Percentiles rank a stretch among this genome's conserved stretches.
phyloP scores from a whole-genome alignment of 108 stramenopile species.

The Hondaea fermentalgiana region DNA sequence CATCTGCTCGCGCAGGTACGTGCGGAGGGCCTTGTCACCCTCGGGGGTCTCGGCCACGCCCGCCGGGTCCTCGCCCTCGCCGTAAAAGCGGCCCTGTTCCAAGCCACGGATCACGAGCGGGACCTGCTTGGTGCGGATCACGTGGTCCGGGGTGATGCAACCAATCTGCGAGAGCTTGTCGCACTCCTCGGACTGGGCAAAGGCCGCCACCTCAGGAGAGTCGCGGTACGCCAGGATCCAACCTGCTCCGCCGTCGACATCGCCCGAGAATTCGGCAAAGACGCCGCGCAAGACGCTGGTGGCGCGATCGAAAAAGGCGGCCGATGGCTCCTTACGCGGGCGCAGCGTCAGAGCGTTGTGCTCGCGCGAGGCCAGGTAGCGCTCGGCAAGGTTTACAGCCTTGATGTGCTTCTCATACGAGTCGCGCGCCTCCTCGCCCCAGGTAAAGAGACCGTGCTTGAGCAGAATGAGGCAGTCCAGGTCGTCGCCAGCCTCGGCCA shows the following conservation, averaged over 20 bases:
- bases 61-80: not conserved
- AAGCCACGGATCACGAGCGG: not conserved
- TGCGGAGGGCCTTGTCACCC: not conserved
- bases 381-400: constrained; percentile 14
- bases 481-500: not conserved
- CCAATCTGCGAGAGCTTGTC: not conserved
- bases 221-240: not conserved
- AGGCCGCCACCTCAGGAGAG: not conserved
- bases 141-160: not conserved
- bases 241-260: not conserved
- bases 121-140: not conserved
- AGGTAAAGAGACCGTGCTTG: constrained; percentile 22
- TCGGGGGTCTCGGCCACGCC: not conserved
- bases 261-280: not conserved
- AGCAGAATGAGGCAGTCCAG: constrained; percentile 18
- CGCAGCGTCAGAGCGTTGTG: not conserved
- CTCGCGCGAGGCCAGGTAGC: not conserved
- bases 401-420: constrained; percentile 19
- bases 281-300: not conserved
- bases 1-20: not conserved
- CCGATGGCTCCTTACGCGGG: not conserved
- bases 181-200: not conserved
- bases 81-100: not conserved
- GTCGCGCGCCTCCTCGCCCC: not conserved
- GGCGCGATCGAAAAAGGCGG: not conserved